Percentiles rank a stretch among this genome's conserved stretches.
phyloP scores from a whole-genome alignment of 257 asterid genomes.

The Nicotiana tomentosiformis region DNA sequence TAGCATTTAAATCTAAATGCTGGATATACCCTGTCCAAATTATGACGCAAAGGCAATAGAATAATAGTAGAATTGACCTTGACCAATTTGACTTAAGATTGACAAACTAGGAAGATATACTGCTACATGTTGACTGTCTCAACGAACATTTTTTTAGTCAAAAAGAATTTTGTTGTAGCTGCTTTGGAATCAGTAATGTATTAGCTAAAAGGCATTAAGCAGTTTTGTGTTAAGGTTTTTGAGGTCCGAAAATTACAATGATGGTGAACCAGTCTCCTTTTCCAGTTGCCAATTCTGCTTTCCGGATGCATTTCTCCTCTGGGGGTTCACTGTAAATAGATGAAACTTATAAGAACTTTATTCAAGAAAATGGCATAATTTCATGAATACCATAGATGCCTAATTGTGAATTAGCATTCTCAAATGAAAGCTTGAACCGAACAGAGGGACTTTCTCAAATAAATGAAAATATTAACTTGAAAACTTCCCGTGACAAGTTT shows the following conservation, averaged over 20 bases:
- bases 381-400: not conserved
- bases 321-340: constrained; percentile 38
- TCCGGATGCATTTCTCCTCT: constrained; percentile 36
- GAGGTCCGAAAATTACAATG: constrained; percentile 28
- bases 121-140: not conserved
- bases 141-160: not conserved
- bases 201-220: not conserved
- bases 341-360: not conserved
- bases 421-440: not conserved
- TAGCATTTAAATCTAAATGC: not conserved
- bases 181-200: not conserved
- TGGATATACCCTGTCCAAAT: not conserved
- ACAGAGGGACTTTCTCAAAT: not conserved
- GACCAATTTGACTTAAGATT: not conserved
- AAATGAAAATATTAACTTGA: not conserved
- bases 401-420: not conserved
- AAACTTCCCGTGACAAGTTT: not conserved
- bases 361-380: not conserved
- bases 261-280: constrained; percentile 46
- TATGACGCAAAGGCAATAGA: not conserved
- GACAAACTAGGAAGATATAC: not conserved
- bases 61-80: not conserved
- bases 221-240: not conserved
- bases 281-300: constrained; percentile 22
- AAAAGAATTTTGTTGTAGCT: not conserved